phyloP scores from a whole-genome alignment of 2,329 filamentous ascomycete species.

The Amauroascus verrucosus region DNA sequence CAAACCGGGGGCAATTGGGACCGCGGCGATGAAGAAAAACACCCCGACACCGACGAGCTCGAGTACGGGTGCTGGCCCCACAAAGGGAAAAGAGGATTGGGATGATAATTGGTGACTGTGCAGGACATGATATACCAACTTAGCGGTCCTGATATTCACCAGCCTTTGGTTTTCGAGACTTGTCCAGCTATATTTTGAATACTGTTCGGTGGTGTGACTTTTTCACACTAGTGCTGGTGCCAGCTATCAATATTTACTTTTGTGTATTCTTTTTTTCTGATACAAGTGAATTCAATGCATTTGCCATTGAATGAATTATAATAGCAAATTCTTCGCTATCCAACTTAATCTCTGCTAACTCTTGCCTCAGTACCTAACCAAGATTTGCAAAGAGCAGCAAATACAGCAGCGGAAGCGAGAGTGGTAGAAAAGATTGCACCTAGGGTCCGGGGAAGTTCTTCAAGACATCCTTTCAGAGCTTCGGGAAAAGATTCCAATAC shows the following conservation, averaged over 20 bases:
- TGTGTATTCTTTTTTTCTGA: background rate
- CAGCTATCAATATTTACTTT: background rate
- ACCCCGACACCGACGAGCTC: constrained; percentile 21
- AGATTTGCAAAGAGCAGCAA: background rate
- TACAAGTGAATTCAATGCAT: background rate
- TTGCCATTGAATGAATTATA: background rate
- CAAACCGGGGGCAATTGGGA: constrained; percentile 47
- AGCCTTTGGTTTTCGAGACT: background rate
- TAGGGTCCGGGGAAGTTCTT: too few relatives aligned
- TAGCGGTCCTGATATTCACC: background rate
- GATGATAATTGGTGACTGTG: constrained; percentile 40
- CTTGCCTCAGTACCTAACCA: too few relatives aligned
- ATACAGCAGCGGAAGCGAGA: too few relatives aligned
- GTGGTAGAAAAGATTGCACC: too few relatives aligned
- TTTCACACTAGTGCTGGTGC: background rate
- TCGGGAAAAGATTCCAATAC: too few relatives aligned
- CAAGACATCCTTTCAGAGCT: too few relatives aligned
- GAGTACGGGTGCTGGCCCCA: constrained; percentile 14
- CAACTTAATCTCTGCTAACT: background rate
- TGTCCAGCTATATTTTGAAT: background rate
- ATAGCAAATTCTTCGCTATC: background rate
- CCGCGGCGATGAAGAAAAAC: constrained; percentile 52
- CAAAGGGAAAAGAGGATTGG: constrained; percentile 48
- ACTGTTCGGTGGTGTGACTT: background rate
- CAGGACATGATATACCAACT: background rate